Base-by-base conservation (phyloP, 139 green algal species). In the Chloropicon primus region DNA sequence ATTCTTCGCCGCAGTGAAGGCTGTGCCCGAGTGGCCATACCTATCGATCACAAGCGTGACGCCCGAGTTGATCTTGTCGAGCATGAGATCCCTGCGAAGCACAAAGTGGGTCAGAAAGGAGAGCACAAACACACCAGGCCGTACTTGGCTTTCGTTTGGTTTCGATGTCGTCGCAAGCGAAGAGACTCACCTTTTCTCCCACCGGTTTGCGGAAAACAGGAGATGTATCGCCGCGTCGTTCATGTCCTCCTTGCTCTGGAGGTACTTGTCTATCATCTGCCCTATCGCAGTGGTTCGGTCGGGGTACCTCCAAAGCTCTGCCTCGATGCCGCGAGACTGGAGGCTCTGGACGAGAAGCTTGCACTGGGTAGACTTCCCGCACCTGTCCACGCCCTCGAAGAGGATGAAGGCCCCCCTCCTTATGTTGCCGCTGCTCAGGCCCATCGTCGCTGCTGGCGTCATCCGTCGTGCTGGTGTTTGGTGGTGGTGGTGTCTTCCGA, bases 351-450 rank as follows among this genome's bases (percentile, higher is more conserved):
- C 87, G 2, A 99, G 82, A 74, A 85, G 81, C 24, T 80, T 54
- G 25, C 79, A 88, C 77, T 99, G 95, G 1, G 95, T 98, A n/a
- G 84, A 96, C 83, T 99, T 99, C 24, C 95, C 95, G 53, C 90
- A 93, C 0, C 95, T 77, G 81, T 99, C 95, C 0, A 92, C 82
- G 29, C 95, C 95, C 76, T 99, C 95, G 25, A 98, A 92, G 21
- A 98, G 79, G 25, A 98, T 93, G 29, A 98, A 94, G 1, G 93
- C 93, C 3, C 94, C 94, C 22, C 93, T 85, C 24, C 72, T 17
- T 24, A 5, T 17, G 10, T 22, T 75, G 72, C 10, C 41, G 41
- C n/a, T n/a, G n/a, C 41, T 17, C 41, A n/a, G 41, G 41, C 41
- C 17, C 41, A 62, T 62, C 41, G 5, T 17, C 41, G 41, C n/a